Percentiles rank a stretch among this genome's conserved stretches.
Conservation (phyloP, 495 filamentous ascomycete genomes). For the Penicillium goetzii region DNA sequence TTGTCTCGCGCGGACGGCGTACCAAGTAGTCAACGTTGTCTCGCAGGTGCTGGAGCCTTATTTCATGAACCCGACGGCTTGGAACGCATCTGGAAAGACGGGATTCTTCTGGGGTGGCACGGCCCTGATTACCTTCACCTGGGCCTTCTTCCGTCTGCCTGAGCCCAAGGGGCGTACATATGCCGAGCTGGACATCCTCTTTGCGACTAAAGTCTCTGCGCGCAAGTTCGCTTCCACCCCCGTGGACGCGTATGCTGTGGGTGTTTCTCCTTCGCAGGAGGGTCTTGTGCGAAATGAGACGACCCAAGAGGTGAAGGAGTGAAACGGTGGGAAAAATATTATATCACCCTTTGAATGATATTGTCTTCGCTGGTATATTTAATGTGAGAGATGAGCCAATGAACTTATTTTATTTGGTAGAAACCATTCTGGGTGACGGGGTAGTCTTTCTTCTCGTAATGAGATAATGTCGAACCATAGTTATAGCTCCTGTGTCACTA, state of each 20-base stretch:
- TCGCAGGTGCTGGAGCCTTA: conserved; percentile 67
- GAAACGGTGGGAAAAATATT: neutral
- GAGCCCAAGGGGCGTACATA: conserved; percentile 68
- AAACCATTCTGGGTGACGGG: no score
- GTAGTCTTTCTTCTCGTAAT: neutral
- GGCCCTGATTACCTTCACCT: conserved; percentile 64
- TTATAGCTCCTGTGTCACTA: neutral
- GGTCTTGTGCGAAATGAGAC: conserved; percentile 21
- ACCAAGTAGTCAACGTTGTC: conserved; percentile 67
- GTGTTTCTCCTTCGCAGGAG: conserved; percentile 23
- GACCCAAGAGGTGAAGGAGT: conserved; percentile 20
- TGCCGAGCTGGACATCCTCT: conserved; percentile 69
- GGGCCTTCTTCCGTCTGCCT: conserved; percentile 70
- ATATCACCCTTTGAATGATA: neutral
- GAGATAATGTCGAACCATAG: neutral
- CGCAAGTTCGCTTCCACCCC: conserved; percentile 62
- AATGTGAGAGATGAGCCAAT: conserved; percentile 2
- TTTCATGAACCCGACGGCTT: conserved; percentile 69
- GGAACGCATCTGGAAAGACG: conserved; percentile 67
- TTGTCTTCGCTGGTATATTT: neutral
- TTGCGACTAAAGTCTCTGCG: conserved; percentile 59
- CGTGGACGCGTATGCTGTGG: conserved; percentile 58
- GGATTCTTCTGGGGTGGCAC: conserved; percentile 73
- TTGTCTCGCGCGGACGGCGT: conserved; percentile 62
- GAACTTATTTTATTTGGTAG: neutral